A percentile compares a stretch with the other conserved stretches of the same genome.
Conservation (phyloP, 176 grass and related monocot species). For the Oryza nivara region DNA sequence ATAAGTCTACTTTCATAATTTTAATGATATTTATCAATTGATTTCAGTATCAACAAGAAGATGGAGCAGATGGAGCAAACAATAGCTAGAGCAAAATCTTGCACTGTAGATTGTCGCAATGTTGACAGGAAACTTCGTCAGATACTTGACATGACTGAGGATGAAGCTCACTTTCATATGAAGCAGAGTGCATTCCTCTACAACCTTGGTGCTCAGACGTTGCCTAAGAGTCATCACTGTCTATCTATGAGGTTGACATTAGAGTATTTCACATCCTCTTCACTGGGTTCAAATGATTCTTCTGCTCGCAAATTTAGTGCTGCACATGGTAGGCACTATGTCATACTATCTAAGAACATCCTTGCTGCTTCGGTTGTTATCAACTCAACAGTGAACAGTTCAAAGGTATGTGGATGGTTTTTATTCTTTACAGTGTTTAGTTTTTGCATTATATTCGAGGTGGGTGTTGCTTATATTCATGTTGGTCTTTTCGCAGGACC, state of each 20-base stretch:
- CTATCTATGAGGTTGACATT: conserved; percentile 91
- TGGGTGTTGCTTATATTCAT: conserved; percentile 31
- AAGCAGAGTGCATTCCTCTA: conserved; percentile 93
- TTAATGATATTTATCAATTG: conserved; percentile 26
- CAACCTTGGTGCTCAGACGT: conserved; percentile 74
- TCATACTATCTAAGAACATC: conserved; percentile 78
- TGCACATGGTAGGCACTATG: conserved; percentile 66
- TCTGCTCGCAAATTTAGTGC: conserved; percentile 51
- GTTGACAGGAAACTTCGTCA: conserved; percentile 85
- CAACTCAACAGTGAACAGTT: conserved; percentile 84
- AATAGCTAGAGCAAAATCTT: conserved; percentile 64
- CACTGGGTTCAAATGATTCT: conserved; percentile 49
- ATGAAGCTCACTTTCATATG: conserved; percentile 92
- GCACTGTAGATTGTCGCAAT: conserved; percentile 76
- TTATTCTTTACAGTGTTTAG: conserved; percentile 29
- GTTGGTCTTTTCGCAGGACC: conserved; percentile 56
- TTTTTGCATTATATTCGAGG: conserved; percentile 25
- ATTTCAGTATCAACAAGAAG: conserved; percentile 73
- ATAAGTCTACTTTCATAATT: conserved; percentile 16
- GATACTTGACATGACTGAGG: conserved; percentile 90
- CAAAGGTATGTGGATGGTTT: conserved; percentile 63
- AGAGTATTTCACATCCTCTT: conserved; percentile 75
- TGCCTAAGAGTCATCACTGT: conserved; percentile 92
- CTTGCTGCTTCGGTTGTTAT: conserved; percentile 81
- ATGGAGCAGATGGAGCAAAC: conserved; percentile 73